These are phyloP conservation scores for Phytophthora chlamydospora DNA, from an alignment of 352 stramenopile genomes.

Conservation along the genomic window DNA sequence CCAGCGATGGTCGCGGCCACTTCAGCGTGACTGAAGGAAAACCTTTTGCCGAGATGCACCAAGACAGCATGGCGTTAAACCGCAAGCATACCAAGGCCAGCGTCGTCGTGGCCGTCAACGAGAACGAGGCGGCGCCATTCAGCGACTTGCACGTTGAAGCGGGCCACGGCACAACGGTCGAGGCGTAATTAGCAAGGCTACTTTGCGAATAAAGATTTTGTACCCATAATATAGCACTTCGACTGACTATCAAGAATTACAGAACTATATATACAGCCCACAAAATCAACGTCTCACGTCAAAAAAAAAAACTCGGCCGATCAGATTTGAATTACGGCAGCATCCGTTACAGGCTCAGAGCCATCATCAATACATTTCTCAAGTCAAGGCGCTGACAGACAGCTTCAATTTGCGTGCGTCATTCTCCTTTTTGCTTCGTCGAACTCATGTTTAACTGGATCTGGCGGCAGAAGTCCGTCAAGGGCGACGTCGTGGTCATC, in stretches of 20 bases:
- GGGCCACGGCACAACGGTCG: neutral
- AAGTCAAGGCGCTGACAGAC: no score
- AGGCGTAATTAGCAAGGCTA: neutral
- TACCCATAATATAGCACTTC: no score
- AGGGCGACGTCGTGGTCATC: constrained; percentile 58
- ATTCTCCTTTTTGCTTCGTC: neutral
- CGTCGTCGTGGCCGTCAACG: neutral
- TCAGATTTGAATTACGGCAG: no score
- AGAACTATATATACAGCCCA: no score
- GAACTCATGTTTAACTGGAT: constrained; percentile 41
- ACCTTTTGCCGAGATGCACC: neutral
- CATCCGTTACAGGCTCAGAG: no score
- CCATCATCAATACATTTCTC: no score
- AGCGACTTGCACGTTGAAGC: constrained; percentile 3
- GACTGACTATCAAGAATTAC: no score
- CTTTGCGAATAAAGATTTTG: no score
- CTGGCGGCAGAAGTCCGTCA: constrained; percentile 52
- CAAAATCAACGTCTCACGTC: no score
- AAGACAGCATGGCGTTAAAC: neutral
- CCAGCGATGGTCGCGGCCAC: neutral
- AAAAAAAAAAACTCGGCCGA: no score
- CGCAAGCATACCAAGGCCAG: constrained; percentile 2
- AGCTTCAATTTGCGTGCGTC: neutral
- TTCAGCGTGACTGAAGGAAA: neutral
- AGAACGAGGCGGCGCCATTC: neutral